Conservation (phyloP, 2,329 filamentous ascomycete species). For the Colletotrichum spinosum region DNA sequence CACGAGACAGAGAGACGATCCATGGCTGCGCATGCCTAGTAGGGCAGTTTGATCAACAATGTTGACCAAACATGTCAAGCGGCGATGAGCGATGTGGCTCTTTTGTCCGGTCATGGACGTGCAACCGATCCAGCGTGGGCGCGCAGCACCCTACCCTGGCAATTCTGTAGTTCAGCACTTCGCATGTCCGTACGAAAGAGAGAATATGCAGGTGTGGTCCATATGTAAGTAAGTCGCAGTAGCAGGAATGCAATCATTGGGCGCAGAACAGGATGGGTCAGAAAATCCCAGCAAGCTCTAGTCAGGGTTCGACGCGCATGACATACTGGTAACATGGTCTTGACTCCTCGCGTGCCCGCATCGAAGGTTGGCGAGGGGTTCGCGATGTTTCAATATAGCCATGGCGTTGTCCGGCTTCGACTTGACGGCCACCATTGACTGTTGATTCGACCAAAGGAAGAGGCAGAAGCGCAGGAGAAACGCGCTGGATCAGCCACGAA, state of each 20-base stretch:
- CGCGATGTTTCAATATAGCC: slow-evolving; percentile 9
- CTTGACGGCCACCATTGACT: neutral
- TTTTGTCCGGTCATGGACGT: slow-evolving; percentile 9
- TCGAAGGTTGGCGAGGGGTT: neutral
- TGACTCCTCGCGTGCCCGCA: slow-evolving; percentile 10
- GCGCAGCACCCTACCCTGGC: slow-evolving; percentile 19
- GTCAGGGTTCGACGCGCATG: slow-evolving; percentile 20
- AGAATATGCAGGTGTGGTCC: slow-evolving; percentile 25
- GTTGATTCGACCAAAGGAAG: neutral
- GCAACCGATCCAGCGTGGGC: slow-evolving; percentile 14
- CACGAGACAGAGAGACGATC: slow-evolving; percentile 18
- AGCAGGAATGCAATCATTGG: slow-evolving; percentile 14
- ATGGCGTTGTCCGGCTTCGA: neutral
- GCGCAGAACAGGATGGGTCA: neutral
- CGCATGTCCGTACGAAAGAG: slow-evolving; percentile 16
- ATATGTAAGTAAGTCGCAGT: slow-evolving; percentile 36
- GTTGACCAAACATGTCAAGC: slow-evolving; percentile 1
- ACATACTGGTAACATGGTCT: slow-evolving; percentile 3
- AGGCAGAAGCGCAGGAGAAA: slow-evolving; percentile 15
- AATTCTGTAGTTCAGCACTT: slow-evolving; percentile 5
- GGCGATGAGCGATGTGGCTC: slow-evolving; percentile 21
- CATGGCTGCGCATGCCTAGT: slow-evolving; percentile 14
- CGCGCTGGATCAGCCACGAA: slow-evolving; percentile 24
- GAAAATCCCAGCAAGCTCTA: slow-evolving; percentile 15
- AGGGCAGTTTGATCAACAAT: slow-evolving; percentile 19